Conservation (phyloP, 2,329 filamentous ascomycete genomes). For the Neopestalotiopsis sp. region DNA sequence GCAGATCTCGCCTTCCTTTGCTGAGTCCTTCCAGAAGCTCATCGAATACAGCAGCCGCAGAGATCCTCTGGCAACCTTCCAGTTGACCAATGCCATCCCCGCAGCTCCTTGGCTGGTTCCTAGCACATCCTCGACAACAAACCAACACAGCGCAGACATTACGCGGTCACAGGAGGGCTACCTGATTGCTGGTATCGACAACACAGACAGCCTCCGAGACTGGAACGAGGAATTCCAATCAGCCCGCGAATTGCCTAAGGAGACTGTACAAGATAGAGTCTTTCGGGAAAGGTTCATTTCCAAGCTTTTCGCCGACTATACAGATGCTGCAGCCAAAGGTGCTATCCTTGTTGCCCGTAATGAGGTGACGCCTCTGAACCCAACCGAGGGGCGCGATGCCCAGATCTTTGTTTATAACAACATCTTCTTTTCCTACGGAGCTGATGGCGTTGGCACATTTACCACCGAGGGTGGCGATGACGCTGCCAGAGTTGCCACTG, state of each 20-base stretch:
- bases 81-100: conserved; percentile 93
- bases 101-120: conserved; percentile 91
- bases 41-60: conserved; percentile 85
- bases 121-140: conserved; percentile 65
- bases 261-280: conserved; percentile 92
- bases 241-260: conserved; percentile 90
- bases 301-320: conserved; percentile 97
- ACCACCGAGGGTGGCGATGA: conserved; percentile 96
- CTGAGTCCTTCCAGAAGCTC: conserved; percentile 74
- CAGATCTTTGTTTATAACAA: conserved; percentile 99
- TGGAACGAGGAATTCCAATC: conserved; percentile 99
- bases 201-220: conserved; percentile 90
- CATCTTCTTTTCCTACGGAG: conserved; percentile 98
- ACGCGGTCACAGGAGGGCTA: conserved; percentile 93
- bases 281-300: conserved; percentile 93
- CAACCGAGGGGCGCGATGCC: conserved; percentile 88
- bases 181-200: conserved; percentile 87
- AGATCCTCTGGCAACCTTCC: conserved; percentile 90
- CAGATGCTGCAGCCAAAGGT: conserved; percentile 89
- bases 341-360: conserved; percentile 91
- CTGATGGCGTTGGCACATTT: conserved; percentile 96
- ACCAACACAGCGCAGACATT: conserved; percentile 79
- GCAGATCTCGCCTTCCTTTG: conserved; percentile 83
- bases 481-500: conserved; percentile 91
- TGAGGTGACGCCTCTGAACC: conserved; percentile 92